These are phyloP conservation scores for Drechmeria coniospora DNA, from an alignment of 2,329 filamentous ascomycete genomes.

Conservation along the genomic window DNA sequence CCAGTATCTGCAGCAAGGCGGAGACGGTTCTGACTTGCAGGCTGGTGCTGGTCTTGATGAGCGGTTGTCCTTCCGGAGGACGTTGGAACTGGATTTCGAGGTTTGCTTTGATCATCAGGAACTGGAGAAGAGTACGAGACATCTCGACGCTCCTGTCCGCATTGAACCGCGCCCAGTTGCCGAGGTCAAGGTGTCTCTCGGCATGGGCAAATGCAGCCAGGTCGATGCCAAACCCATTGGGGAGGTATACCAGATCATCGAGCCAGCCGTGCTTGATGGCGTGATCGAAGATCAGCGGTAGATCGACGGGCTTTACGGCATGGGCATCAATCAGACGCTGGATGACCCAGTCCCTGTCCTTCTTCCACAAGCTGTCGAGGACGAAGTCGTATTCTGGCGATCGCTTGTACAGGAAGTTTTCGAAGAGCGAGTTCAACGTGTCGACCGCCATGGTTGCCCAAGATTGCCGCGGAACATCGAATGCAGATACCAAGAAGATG, in stretches of 20 bases:
- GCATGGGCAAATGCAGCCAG: slow-evolving; percentile 75
- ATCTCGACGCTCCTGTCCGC: slow-evolving; percentile 52
- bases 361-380: slow-evolving; percentile 79
- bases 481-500: slow-evolving; percentile 64
- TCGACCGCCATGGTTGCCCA: slow-evolving; percentile 64
- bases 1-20: slow-evolving; percentile 62
- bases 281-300: slow-evolving; percentile 37
- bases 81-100: slow-evolving; percentile 65
- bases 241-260: slow-evolving; percentile 60
- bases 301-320: slow-evolving; percentile 48
- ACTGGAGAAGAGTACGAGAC: slow-evolving; percentile 58
- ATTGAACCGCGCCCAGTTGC: slow-evolving; percentile 64
- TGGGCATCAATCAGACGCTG: slow-evolving; percentile 70
- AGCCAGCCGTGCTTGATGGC: slow-evolving; percentile 73
- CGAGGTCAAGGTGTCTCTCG: slow-evolving; percentile 62
- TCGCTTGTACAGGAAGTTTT: slow-evolving; percentile 67
- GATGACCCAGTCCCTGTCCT: slow-evolving; percentile 77
- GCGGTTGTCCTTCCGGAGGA: slow-evolving; percentile 43
- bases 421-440: slow-evolving; percentile 62
- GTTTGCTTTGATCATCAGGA: slow-evolving; percentile 70
- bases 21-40: slow-evolving; percentile 77
- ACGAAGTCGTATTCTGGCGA: slow-evolving; percentile 74
- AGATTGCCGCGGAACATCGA: slow-evolving; percentile 55
- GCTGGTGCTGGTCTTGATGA: slow-evolving; percentile 49
- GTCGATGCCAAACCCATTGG: slow-evolving; percentile 76